phyloP scores from a whole-genome alignment of 2,329 filamentous ascomycete species.

The Gremmenia infestans region DNA sequence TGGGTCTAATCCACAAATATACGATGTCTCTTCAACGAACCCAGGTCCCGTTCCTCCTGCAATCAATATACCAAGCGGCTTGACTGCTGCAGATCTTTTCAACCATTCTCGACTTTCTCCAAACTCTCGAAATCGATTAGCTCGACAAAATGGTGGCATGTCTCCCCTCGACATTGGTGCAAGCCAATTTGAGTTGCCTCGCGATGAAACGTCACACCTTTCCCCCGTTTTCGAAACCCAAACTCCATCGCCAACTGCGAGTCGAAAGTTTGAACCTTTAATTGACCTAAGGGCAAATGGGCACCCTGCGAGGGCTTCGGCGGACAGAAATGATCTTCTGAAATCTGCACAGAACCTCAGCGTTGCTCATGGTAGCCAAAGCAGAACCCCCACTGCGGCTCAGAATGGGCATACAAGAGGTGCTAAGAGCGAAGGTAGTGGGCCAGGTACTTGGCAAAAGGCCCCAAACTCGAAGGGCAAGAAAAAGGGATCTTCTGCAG shows the following conservation, averaged over 20 bases:
- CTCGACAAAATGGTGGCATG: constrained; percentile 28
- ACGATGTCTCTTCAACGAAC: constrained; percentile 2
- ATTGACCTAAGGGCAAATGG: constrained; percentile 14
- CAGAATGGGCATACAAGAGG: constrained; percentile 48
- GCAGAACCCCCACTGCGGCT: constrained; percentile 14
- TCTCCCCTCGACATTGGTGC: constrained; percentile 29
- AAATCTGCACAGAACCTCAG: constrained; percentile 18
- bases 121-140: constrained; percentile 20
- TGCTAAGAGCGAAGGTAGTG: constrained; percentile 49
- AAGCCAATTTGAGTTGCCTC: constrained; percentile 20
- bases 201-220: constrained; percentile 40
- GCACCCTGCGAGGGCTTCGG: constrained; percentile 5
- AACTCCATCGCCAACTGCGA: constrained; percentile 63
- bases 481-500: constrained; percentile 41
- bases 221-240: constrained; percentile 71
- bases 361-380: constrained; percentile 35
- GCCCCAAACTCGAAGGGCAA: constrained; percentile 48
- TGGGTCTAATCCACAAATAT: constrained; percentile 17
- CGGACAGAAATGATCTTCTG: constrained; percentile 14
- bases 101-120: constrained; percentile 25
- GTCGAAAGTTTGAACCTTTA: constrained; percentile 47
- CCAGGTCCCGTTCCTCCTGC: constrained; percentile 13
- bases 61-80: constrained; percentile 15
- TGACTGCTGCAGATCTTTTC: constrained; percentile 13
- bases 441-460: constrained; percentile 52